Percentiles rank a stretch among this genome's conserved stretches.
Evolutionary conservation across 1,139 yeast genomes (phyloP).

Genomic region (Blastobotrys malaysiensis): DNA sequence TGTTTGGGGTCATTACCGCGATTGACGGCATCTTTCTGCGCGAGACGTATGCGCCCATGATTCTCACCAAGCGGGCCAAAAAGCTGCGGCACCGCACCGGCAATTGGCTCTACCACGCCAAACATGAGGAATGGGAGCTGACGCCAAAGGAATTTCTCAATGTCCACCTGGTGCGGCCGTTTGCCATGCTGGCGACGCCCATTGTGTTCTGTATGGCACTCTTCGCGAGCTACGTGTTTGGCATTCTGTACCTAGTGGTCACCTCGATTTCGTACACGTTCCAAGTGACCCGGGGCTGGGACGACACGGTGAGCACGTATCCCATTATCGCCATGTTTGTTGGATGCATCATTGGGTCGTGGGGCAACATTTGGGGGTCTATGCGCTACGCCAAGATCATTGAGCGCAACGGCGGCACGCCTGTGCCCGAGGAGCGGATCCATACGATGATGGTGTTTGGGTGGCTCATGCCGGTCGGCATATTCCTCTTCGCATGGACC

Average conservation of each 20-base stretch:
- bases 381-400: conserved; percentile 34
- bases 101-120: conserved; percentile 42
- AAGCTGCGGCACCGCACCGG: conserved; percentile 55
- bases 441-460: conserved; percentile 44
- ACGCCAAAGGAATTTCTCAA: conserved; percentile 36
- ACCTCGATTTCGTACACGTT: conserved; percentile 38
- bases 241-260: conserved; percentile 40
- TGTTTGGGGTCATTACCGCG: conserved; percentile 54
- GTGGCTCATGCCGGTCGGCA: conserved; percentile 56
- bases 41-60: conserved; percentile 72
- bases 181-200: conserved; percentile 43
- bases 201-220: conserved; percentile 39
- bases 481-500: conserved; percentile 79
- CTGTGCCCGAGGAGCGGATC: conserved; percentile 57
- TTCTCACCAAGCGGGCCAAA: conserved; percentile 53
- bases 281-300: conserved; percentile 34
- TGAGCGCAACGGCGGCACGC: conserved; percentile 35
- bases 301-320: conserved; percentile 43
- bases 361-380: conserved; percentile 36
- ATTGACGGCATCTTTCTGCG: conserved; percentile 45
- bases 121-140: conserved; percentile 41
- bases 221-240: conserved; percentile 44
- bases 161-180: conserved; percentile 40
- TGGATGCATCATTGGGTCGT: conserved; percentile 53
- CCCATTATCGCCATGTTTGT: conserved; percentile 54